Evolutionary conservation across 2,329 filamentous ascomycete genomes (phyloP).

Genomic region (Colletotrichum viniferum): DNA sequence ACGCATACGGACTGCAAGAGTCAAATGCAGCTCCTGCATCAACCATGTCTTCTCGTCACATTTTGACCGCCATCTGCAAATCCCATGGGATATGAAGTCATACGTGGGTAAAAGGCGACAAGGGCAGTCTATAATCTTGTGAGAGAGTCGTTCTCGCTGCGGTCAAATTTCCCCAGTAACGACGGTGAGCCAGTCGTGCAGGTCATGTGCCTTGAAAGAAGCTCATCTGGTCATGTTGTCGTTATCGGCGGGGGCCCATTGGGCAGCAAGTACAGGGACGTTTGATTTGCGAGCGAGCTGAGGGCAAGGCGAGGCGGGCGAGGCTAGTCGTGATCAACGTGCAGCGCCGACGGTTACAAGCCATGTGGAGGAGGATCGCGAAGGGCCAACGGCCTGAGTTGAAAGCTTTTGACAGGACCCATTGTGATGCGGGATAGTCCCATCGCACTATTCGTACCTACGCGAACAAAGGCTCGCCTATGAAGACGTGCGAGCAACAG

Average conservation of each 20-base stretch:
- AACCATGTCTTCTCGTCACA: conserved; percentile 22
- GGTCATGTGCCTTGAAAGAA: conserved; percentile 15
- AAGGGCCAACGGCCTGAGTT: not conserved
- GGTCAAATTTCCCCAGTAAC: not conserved
- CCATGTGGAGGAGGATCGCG: not conserved
- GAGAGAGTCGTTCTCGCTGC: not conserved
- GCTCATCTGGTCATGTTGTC: conserved; percentile 5
- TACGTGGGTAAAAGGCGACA: not conserved
- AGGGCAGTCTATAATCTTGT: not conserved
- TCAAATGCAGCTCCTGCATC: conserved; percentile 16
- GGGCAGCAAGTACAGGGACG: conserved; percentile 11
- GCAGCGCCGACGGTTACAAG: conserved; percentile 1
- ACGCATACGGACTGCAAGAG: conserved; percentile 13
- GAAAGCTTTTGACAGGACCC: not conserved
- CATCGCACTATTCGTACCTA: not conserved
- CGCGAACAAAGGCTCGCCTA: not conserved
- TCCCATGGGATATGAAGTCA: conserved; percentile 15
- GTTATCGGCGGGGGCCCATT: conserved; percentile 10
- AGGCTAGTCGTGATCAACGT: conserved; percentile 11
- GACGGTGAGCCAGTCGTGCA: conserved; percentile 9
- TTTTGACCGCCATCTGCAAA: conserved; percentile 19
- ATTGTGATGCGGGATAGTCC: conserved; percentile 9
- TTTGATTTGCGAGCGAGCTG: conserved; percentile 20
- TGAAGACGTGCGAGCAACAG: not conserved
- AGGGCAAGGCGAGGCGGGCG: conserved; percentile 22